Conservation (phyloP, 306 rosid genomes). For the Castanea sativa region DNA sequence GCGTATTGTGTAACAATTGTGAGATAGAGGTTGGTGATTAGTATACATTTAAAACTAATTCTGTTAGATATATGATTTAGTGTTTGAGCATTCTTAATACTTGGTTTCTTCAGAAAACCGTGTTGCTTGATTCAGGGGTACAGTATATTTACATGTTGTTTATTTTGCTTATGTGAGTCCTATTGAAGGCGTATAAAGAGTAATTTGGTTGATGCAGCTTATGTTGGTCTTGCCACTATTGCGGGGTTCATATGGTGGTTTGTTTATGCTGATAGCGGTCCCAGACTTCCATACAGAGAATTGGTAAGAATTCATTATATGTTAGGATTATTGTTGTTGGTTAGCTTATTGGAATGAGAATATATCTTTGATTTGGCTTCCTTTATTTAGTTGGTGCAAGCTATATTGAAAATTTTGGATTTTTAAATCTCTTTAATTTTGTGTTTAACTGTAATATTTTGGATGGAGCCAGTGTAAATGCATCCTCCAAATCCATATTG, state of each 20-base stretch:
- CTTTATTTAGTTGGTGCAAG: neutral
- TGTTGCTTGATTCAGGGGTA: neutral
- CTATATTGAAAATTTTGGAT: neutral
- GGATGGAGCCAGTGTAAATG: neutral
- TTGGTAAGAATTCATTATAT: constrained; percentile 59
- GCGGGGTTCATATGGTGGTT: constrained; percentile 99
- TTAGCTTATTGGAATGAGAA: neutral
- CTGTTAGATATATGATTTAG: neutral
- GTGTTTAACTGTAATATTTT: neutral
- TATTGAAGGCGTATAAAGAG: neutral
- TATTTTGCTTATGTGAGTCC: neutral
- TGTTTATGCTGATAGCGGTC: constrained; percentile 84
- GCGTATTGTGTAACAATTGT: neutral
- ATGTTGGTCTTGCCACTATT: constrained; percentile 94
- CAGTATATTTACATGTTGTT: neutral
- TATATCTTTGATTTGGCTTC: neutral
- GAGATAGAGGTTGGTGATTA: neutral
- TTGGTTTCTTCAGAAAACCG: neutral
- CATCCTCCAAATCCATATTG: neutral
- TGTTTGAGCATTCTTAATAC: neutral
- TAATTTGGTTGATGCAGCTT: constrained; percentile 65
- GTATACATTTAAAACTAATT: neutral
- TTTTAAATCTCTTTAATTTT: neutral
- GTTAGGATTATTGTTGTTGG: neutral
- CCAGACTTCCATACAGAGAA: constrained; percentile 77